Evolutionary conservation across 139 green algal species (phyloP).

Genomic region (Picochlorum sp.): DNA sequence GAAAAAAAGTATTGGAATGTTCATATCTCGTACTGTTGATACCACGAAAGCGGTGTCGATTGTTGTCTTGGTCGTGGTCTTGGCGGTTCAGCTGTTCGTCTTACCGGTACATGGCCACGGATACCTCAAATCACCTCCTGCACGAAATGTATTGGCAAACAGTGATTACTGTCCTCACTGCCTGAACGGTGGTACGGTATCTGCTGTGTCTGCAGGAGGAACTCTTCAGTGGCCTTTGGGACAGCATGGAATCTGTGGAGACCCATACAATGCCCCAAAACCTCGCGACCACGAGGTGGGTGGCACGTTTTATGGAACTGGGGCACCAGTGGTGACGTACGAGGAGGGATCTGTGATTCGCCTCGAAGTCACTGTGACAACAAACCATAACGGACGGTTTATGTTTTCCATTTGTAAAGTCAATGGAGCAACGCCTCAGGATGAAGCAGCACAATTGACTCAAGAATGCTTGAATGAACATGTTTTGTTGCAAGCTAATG

Average conservation of each 20-base stretch:
- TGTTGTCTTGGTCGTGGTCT: no score
- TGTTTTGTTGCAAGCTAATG: neutral
- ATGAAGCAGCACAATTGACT: neutral
- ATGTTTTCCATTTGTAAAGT: conserved; percentile 2
- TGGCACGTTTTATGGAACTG: neutral
- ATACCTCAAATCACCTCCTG: neutral
- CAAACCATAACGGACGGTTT: neutral
- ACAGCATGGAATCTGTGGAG: neutral
- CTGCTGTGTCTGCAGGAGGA: neutral
- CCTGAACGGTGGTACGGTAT: neutral
- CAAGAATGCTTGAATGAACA: conserved; percentile 1
- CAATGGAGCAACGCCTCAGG: neutral
- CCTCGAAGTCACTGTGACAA: neutral
- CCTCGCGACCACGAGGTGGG: neutral
- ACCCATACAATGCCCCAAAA: neutral
- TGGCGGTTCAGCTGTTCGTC: no score
- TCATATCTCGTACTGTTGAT: no score
- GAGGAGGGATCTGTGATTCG: neutral
- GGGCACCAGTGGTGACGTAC: neutral
- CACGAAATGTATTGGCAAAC: neutral
- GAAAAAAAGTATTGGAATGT: no score
- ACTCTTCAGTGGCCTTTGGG: neutral
- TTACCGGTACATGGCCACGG: no score
- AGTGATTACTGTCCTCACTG: conserved; percentile 2
- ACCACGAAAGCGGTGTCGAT: no score